Evolutionary conservation across 2,329 filamentous ascomycete species (phyloP).

Genomic region (Phyllosticta paracitricarpa): DNA sequence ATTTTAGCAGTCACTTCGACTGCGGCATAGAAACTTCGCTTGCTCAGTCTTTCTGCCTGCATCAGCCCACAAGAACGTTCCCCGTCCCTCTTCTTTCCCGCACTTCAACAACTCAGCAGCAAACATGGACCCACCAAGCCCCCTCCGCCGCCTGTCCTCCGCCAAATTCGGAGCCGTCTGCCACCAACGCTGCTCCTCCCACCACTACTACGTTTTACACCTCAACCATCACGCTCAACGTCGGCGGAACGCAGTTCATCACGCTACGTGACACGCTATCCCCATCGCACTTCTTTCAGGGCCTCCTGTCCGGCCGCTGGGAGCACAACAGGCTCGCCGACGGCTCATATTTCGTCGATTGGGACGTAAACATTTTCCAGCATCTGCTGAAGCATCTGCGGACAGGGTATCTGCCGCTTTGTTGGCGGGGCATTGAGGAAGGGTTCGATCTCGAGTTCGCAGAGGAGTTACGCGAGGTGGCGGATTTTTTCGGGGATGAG

Average conservation of each 20-base stretch:
- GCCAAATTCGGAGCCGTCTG: no score
- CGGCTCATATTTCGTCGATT: constrained; percentile 28
- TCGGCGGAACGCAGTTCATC: background rate
- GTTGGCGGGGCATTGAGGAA: constrained; percentile 20
- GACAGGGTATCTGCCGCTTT: constrained; percentile 22
- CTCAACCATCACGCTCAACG: background rate
- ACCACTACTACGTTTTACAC: no score
- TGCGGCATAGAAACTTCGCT: no score
- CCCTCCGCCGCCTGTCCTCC: no score
- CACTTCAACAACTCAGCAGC: no score
- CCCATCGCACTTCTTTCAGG: background rate
- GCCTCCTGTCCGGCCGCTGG: background rate
- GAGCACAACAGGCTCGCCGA: constrained; percentile 12
- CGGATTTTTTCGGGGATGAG: constrained; percentile 23
- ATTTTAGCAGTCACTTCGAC: no score
- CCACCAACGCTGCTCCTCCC: no score
- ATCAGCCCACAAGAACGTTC: no score
- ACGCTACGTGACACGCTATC: background rate
- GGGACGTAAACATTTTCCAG: constrained; percentile 24
- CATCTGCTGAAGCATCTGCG: constrained; percentile 29
- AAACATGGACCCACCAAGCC: no score
- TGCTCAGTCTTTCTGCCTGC: no score
- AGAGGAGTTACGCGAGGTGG: constrained; percentile 19
- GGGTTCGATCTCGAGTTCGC: constrained; percentile 24
- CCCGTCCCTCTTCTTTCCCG: no score